Conservation (phyloP, 2,329 filamentous ascomycete genomes). For the Bipolaris oryzae region DNA sequence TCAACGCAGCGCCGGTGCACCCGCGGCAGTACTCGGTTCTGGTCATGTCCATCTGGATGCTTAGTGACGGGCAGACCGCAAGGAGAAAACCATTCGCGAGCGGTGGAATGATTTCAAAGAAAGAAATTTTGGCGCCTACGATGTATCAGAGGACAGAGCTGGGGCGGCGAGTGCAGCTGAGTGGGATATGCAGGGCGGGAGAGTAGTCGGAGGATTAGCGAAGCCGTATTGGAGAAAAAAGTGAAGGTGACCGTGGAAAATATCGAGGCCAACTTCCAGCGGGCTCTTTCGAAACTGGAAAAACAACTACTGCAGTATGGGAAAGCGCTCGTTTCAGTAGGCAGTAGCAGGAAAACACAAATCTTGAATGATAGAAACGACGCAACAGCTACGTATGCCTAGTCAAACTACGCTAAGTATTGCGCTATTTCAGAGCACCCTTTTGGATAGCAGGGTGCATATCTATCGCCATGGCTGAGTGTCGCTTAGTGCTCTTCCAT, state of each 20-base stretch:
- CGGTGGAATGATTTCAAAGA: slow-evolving; percentile 17
- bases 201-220: not conserved
- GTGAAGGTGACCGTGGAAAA: not conserved
- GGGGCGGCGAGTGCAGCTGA: slow-evolving; percentile 1
- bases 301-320: no score
- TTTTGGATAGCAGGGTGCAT: no score
- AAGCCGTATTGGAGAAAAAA: slow-evolving; percentile 6
- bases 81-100: slow-evolving; percentile 15
- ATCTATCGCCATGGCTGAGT: no score
- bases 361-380: no score
- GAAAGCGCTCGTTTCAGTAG: no score
- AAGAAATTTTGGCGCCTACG: slow-evolving; percentile 6
- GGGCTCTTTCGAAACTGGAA: no score
- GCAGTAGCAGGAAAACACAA: no score
- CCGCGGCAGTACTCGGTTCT: slow-evolving; percentile 13
- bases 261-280: no score
- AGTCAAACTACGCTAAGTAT: no score
- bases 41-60: slow-evolving; percentile 11
- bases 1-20: slow-evolving; percentile 5
- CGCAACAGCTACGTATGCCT: no score
- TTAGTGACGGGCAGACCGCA: slow-evolving; percentile 11
- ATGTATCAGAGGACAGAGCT: not conserved
- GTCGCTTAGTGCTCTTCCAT: no score
- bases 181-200: slow-evolving; percentile 14
- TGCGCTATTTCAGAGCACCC: no score